Conservation (phyloP, 2,329 filamentous ascomycete species). For the Orbilia brochopaga region DNA sequence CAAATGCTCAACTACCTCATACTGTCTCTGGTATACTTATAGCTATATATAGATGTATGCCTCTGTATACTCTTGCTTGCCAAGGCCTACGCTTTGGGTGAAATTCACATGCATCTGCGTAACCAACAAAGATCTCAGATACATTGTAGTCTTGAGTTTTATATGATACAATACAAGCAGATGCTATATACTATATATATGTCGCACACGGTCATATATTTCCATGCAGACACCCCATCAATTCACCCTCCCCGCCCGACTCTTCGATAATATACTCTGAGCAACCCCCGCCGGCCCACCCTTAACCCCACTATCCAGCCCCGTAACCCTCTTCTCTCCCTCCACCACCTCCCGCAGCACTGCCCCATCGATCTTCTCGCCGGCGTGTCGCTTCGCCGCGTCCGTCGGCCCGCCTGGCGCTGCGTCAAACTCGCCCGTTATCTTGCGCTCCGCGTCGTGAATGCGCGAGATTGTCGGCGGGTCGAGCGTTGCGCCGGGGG, state of each 20-base stretch:
- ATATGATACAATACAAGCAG: no score
- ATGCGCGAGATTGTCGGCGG: slow-evolving; percentile 7
- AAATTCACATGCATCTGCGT: no score
- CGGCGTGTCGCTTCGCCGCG: slow-evolving; percentile 11
- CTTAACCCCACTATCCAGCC: slow-evolving; percentile 6
- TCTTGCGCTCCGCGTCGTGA: slow-evolving; percentile 9
- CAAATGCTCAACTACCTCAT: no score
- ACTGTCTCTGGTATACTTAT: no score
- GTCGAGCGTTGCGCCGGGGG: slow-evolving; percentile 2
- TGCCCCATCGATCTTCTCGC: slow-evolving; percentile 4
- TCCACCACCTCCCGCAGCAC: slow-evolving; percentile 15
- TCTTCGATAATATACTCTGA: slow-evolving; percentile 18
- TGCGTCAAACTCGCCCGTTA: slow-evolving; percentile 5
- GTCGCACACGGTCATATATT: no score
- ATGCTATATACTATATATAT: no score
- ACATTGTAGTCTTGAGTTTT: no score
- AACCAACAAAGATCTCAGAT: no score
- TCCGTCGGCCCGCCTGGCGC: slow-evolving; percentile 8
- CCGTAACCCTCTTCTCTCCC: slow-evolving; percentile 20
- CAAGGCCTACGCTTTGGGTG: no score
- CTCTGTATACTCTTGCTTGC: no score
- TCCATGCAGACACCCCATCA: neutral
- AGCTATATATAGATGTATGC: no score
- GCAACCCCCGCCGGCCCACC: slow-evolving; percentile 15
- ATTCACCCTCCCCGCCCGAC: neutral